Percentiles rank a stretch among this genome's conserved stretches.
Conservation (phyloP, 164 flowering plant genomes). For the Platanus orientalis region DNA sequence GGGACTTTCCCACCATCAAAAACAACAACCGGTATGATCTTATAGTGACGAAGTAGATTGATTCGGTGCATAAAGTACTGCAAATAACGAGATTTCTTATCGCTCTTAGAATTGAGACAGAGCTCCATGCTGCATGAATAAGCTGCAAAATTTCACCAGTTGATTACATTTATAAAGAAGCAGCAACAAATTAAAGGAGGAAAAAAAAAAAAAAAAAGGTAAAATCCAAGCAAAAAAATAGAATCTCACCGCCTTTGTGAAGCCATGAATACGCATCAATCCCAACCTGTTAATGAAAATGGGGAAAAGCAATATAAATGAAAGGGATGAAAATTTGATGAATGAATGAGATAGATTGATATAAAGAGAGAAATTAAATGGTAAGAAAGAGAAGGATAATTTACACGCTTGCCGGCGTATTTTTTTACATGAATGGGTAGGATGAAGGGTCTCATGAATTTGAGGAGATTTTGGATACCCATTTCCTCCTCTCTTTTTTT, state of each 20-base stretch:
- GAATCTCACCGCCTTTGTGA: conserved; percentile 77
- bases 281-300: conserved; percentile 51
- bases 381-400: neutral
- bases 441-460: conserved; percentile 73
- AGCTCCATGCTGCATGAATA: conserved; percentile 94
- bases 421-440: conserved; percentile 62
- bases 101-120: conserved; percentile 41
- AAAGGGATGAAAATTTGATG: neutral
- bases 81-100: conserved; percentile 45
- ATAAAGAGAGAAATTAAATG: neutral
- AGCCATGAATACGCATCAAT: conserved; percentile 94
- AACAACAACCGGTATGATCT: conserved; percentile 76
- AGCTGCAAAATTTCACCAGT: conserved; percentile 33
- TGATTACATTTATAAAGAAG: neutral
- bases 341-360: neutral
- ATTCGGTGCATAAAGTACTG: conserved; percentile 83
- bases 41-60: conserved; percentile 57
- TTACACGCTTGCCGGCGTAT: conserved; percentile 71
- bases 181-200: neutral
- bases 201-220: neutral
- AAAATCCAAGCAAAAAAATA: neutral
- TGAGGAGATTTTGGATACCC: conserved; percentile 83
- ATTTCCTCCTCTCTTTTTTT: conserved; percentile 27
- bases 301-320: neutral
- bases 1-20: conserved; percentile 78